A percentile compares a stretch with the other conserved stretches of the same genome.
Conservation (phyloP, 2,329 filamentous ascomycete genomes). For the Exophiala sideris region DNA sequence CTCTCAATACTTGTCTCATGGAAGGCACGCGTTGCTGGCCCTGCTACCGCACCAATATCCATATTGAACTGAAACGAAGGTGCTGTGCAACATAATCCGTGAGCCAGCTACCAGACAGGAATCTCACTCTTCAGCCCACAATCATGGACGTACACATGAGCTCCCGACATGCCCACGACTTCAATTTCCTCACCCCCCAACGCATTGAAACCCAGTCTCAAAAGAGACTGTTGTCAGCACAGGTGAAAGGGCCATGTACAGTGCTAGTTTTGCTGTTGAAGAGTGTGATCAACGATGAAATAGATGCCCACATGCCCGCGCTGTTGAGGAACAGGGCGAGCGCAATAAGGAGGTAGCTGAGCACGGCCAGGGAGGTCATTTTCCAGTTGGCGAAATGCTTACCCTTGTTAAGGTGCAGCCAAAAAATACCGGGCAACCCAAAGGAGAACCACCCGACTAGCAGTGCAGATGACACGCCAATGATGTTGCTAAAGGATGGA, state of each 20-base stretch:
- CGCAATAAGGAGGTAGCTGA: slow-evolving; percentile 5
- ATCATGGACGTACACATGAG: too few relatives aligned
- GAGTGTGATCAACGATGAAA: slow-evolving; percentile 1
- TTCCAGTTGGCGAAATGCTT: slow-evolving; percentile 6
- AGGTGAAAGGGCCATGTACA: slow-evolving; percentile 11
- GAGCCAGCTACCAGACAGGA: too few relatives aligned
- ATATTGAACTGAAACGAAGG: too few relatives aligned
- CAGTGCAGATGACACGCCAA: slow-evolving; percentile 54
- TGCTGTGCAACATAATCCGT: too few relatives aligned
- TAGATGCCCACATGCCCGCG: slow-evolving; percentile 12
- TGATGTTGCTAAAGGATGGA: slow-evolving; percentile 73
- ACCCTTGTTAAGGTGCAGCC: slow-evolving; percentile 45
- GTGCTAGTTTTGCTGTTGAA: slow-evolving; percentile 4
- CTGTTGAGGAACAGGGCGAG: slow-evolving; percentile 4
- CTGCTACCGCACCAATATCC: too few relatives aligned
- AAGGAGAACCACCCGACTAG: slow-evolving; percentile 90
- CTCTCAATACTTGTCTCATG: too few relatives aligned
- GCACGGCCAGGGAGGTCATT: background rate
- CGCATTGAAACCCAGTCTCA: background rate
- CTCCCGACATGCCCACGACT: too few relatives aligned
- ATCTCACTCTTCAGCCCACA: too few relatives aligned
- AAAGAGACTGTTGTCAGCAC: slow-evolving; percentile 13
- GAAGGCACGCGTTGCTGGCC: too few relatives aligned
- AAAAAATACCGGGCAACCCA: slow-evolving; percentile 45
- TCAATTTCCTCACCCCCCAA: too few relatives aligned